These are phyloP conservation scores for Hypericum androsaemum DNA, from an alignment of 345 rosid species.

Conservation along the genomic window DNA sequence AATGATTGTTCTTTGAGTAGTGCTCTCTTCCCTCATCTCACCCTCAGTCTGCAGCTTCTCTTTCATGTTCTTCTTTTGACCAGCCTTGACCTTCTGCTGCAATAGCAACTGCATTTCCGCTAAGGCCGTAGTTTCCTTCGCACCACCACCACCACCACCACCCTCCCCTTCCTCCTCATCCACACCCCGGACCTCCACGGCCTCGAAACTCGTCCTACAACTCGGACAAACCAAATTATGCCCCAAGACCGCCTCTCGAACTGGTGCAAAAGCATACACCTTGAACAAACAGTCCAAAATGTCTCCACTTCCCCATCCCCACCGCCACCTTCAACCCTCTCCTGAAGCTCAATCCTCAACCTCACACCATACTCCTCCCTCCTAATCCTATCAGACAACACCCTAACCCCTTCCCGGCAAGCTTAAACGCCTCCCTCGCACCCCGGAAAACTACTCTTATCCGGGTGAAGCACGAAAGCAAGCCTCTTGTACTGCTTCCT, in stretches of 20 bases:
- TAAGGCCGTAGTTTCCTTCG: constrained; percentile 60
- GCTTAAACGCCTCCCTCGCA: constrained; percentile 85
- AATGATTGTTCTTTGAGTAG: too few relatives aligned
- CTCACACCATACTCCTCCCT: constrained; percentile 66
- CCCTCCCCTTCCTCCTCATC: constrained; percentile 16
- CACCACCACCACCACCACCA: constrained; percentile 15
- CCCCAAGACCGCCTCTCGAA: constrained; percentile 69
- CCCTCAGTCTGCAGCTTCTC: constrained; percentile 4
- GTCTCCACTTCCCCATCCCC: constrained; percentile 21
- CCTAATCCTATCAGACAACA: constrained; percentile 53
- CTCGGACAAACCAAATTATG: constrained; percentile 52
- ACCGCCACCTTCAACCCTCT: constrained; percentile 33
- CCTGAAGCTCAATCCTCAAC: constrained; percentile 65
- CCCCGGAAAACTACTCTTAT: constrained; percentile 52
- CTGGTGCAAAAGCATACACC: constrained; percentile 59
- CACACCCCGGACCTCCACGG: constrained; percentile 42
- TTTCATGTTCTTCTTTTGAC: constrained; percentile 28
- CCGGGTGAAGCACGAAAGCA: constrained; percentile 69
- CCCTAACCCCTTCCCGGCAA: constrained; percentile 69
- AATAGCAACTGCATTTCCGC: constrained; percentile 47
- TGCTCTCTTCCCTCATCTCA: constrained; percentile 4
- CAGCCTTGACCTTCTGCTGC: constrained; percentile 32
- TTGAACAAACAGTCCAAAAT: constrained; percentile 59
- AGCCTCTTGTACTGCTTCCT: constrained; percentile 65
- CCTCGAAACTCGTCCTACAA: constrained; percentile 64